A percentile compares a stretch with the other conserved stretches of the same genome.
These are phyloP conservation scores for Peronospora destructor DNA, from an alignment of 352 stramenopile genomes.

Conservation along the genomic window DNA sequence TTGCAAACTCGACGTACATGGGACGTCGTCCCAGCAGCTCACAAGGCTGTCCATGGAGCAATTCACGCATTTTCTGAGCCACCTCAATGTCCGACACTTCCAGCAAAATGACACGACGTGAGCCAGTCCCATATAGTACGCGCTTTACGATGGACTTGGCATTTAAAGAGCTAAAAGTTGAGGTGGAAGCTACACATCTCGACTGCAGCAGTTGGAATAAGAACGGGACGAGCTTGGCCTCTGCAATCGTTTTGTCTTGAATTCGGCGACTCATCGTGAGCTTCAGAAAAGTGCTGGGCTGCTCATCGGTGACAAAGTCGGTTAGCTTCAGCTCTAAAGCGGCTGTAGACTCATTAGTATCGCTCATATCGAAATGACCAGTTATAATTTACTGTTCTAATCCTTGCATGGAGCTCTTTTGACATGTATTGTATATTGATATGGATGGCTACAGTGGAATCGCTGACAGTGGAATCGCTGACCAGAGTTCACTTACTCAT, in stretches of 20 bases:
- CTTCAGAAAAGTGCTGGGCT: conserved; percentile 52
- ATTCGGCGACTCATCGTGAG: conserved; percentile 71
- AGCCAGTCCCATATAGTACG: conserved; percentile 54
- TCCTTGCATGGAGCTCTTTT: conserved; percentile 9
- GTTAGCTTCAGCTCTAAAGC: conserved; percentile 17
- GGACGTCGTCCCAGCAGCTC: conserved; percentile 42
- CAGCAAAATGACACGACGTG: conserved; percentile 45
- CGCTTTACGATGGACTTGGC: conserved; percentile 27
- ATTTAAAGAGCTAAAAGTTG: background rate
- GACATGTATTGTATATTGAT: conserved; percentile 7
- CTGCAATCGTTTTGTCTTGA: conserved; percentile 39
- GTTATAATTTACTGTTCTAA: conserved; percentile 2
- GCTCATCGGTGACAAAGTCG: conserved; percentile 47
- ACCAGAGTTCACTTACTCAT: too few species aligned
- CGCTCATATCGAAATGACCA: conserved; percentile 12
- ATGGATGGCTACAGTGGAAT: conserved; percentile 6
- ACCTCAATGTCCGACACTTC: conserved; percentile 18
- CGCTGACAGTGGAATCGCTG: too few species aligned
- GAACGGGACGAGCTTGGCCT: too few species aligned
- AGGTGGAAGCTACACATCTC: too few species aligned
- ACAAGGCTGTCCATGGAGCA: conserved; percentile 56
- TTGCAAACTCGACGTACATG: conserved; percentile 71
- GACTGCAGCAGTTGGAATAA: too few species aligned
- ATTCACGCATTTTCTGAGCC: conserved; percentile 27
- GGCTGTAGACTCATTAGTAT: background rate